phyloP scores from a whole-genome alignment of 257 asterid genomes.

The Solanum arcanum region DNA sequence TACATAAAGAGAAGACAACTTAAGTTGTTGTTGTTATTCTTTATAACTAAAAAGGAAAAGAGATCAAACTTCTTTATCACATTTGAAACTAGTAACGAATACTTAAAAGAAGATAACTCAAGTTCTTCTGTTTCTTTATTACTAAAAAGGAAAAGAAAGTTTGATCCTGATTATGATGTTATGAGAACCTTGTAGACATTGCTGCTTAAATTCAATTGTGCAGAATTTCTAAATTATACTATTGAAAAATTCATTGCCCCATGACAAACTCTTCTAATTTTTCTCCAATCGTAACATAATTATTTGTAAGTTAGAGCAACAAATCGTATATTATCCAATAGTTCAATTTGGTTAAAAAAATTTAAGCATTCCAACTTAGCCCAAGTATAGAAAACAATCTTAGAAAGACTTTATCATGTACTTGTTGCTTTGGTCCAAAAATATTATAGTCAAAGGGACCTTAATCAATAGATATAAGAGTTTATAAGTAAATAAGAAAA shows the following conservation, averaged over 20 bases:
- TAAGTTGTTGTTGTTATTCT: too few species aligned
- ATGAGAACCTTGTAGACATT: conserved; percentile 4
- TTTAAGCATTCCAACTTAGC: background rate
- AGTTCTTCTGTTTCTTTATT: too few species aligned
- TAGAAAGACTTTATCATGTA: background rate
- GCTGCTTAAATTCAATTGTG: conserved; percentile 8
- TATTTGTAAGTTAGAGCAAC: background rate
- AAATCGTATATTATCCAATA: background rate
- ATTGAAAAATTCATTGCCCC: conserved; percentile 10
- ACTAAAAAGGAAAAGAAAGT: conserved; percentile 1
- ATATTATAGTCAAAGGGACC: background rate
- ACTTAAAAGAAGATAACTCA: too few species aligned
- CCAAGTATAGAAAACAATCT: background rate
- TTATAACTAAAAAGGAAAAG: too few species aligned
- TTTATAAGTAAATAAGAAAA: background rate
- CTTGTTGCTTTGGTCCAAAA: background rate
- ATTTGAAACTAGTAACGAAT: too few species aligned
- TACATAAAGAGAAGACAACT: too few species aligned
- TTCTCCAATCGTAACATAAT: background rate
- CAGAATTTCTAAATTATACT: conserved; percentile 3
- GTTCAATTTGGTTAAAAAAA: background rate
- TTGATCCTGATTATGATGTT: conserved; percentile 8
- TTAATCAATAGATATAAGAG: background rate
- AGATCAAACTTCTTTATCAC: too few species aligned
- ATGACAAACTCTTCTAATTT: background rate